Base-by-base conservation (phyloP, 805 yeast genomes). In the Ogataea paradorogensis region DNA sequence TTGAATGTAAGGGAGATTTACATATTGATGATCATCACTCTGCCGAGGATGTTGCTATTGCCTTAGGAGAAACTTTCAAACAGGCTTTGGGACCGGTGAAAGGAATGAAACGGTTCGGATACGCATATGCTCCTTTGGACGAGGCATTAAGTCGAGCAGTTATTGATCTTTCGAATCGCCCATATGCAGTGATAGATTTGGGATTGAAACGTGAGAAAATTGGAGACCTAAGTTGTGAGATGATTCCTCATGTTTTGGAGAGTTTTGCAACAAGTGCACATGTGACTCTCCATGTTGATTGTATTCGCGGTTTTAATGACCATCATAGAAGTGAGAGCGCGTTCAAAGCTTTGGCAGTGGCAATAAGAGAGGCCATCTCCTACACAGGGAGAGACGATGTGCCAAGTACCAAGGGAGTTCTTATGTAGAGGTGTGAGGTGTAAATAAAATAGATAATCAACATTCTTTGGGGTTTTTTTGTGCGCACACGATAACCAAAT, bases 21-120 rank as follows among this genome's bases (percentile, higher is more conserved):
- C 95, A 89, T 63, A 90, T 93, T 39, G 99, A 93, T 63, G 99
- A 93, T 65, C 99, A 93, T 63, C 99, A 93, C 65, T 80, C 95
- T 1, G 84, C 96, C 4, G 99, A 93, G 63, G 99, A 93, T 65
- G 87, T 88, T 47, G 97, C 91, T 31, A 87, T 93, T 52, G 89
- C 96, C 1, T 67, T 93, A 24, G 99, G 99, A 7, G 70, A 71
- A 54, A 93, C 96, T 7, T 89, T 93, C 69, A 84, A 88, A 56
- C 67, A 82, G 52, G 98, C 98, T 1, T 65, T 93, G 45, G 98
- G 97, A 15, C 84, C 80, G 22, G 84, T 91, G 15, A 76, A 78
- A 52, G 99, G 99, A 39, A 89, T 91, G 42, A 86, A 87, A 63
- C 75, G 99, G 52, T 93, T 91, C 58, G 99, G 99, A 11, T 58